Percentiles rank a stretch among this genome's conserved stretches.
These are phyloP conservation scores for Parasitella parasitica DNA, from an alignment of 371 early-diverging fungal genomes.

Conservation along the genomic window DNA sequence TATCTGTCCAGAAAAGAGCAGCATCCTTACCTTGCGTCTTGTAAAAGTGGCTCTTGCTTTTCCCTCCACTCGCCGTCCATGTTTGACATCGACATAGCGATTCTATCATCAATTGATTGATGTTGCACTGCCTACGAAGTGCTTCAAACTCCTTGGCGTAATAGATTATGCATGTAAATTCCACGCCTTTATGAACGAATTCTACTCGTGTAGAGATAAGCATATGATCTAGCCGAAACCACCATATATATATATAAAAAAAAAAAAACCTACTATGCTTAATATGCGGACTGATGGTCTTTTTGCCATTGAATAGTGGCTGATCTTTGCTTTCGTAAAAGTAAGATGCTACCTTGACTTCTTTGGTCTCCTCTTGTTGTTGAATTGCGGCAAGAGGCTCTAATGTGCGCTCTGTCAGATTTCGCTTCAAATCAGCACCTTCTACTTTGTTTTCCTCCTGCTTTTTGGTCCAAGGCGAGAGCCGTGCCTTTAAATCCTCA, in stretches of 20 bases:
- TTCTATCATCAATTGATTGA: constrained; percentile 73
- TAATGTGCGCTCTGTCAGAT: constrained; percentile 11
- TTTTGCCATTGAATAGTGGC: background rate
- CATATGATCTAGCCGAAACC: too few species aligned
- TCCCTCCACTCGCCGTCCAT: constrained; percentile 86
- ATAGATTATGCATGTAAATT: constrained; percentile 80
- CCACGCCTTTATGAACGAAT: constrained; percentile 70
- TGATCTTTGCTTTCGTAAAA: constrained; percentile 10
- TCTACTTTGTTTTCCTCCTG: constrained; percentile 11
- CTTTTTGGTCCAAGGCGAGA: constrained; percentile 10
- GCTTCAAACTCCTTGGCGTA: constrained; percentile 88
- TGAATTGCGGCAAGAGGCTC: constrained; percentile 6
- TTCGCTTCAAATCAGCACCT: constrained; percentile 5
- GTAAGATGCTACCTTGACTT: constrained; percentile 28
- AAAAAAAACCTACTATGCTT: constrained; percentile 34
- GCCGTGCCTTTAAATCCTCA: constrained; percentile 12
- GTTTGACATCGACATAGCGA: constrained; percentile 77
- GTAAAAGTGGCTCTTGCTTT: constrained; percentile 66
- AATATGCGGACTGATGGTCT: constrained; percentile 34
- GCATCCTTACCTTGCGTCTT: constrained; percentile 64
- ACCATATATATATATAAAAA: background rate
- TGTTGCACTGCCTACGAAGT: constrained; percentile 76
- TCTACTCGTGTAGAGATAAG: too few species aligned
- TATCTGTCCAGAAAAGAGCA: too few species aligned
- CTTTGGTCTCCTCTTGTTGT: constrained; percentile 18